A percentile compares a stretch with the other conserved stretches of the same genome.
phyloP scores from a whole-genome alignment of 2,329 filamentous ascomycete genomes.

The Penicillium italicum region DNA sequence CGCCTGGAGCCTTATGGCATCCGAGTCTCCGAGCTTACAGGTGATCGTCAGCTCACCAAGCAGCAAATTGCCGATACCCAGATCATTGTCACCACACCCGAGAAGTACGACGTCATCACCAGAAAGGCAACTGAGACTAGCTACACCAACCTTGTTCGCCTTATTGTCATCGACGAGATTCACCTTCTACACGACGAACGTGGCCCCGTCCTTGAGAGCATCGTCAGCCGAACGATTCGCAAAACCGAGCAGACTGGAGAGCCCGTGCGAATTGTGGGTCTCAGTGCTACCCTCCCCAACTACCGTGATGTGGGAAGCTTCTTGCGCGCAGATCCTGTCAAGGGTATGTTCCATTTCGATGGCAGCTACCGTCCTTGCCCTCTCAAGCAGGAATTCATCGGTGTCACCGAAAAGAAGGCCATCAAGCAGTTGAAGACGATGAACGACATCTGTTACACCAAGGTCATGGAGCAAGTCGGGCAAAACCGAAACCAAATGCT shows the following conservation, averaged over 20 bases:
- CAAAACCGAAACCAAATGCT: constrained; percentile 95
- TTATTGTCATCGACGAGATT: constrained; percentile 97
- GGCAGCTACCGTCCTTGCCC: constrained; percentile 91
- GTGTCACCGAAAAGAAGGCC: constrained; percentile 94
- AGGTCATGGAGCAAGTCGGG: constrained; percentile 94
- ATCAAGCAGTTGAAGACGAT: constrained; percentile 99
- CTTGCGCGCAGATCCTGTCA: constrained; percentile 78
- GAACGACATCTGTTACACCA: constrained; percentile 98
- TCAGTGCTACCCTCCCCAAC: constrained; percentile 94
- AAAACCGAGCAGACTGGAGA: constrained; percentile 93
- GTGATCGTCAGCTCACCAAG: constrained; percentile 96
- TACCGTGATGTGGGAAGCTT: constrained; percentile 96
- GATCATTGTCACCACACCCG: constrained; percentile 95
- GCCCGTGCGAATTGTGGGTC: constrained; percentile 81
- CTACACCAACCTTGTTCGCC: constrained; percentile 93
- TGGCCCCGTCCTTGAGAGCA: constrained; percentile 93
- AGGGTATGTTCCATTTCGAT: constrained; percentile 94
- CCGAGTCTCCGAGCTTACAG: constrained; percentile 89
- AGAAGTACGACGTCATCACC: constrained; percentile 99
- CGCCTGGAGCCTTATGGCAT: constrained; percentile 88
- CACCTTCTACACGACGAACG: constrained; percentile 96
- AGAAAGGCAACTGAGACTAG: constrained; percentile 94
- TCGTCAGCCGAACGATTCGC: constrained; percentile 89
- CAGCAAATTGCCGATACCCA: constrained; percentile 98
- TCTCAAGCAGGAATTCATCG: constrained; percentile 93